A percentile compares a stretch with the other conserved stretches of the same genome.
These are phyloP conservation scores for Fusarium begoniae DNA, from an alignment of 2,329 filamentous ascomycete genomes.

Conservation along the genomic window DNA sequence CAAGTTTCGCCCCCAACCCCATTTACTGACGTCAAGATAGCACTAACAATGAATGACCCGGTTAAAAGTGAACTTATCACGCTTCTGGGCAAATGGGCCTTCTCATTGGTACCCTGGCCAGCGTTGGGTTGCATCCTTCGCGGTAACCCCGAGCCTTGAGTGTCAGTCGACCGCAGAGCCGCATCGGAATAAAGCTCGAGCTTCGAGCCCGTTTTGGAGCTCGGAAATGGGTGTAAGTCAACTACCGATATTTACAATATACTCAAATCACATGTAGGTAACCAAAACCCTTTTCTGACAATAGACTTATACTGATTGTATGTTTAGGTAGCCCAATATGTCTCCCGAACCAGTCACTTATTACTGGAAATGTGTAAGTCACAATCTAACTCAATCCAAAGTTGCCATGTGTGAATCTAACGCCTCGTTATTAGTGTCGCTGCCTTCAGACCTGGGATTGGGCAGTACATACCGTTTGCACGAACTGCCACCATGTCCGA, in stretches of 20 bases:
- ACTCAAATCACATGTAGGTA: neutral
- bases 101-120: neutral
- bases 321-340: neutral
- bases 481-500: neutral
- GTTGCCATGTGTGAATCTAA: neutral
- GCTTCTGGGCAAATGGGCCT: neutral
- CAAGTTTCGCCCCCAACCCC: neutral
- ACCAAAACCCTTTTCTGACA: neutral
- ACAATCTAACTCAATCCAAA: too few species aligned
- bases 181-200: constrained; percentile 11
- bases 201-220: neutral
- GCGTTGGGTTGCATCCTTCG: neutral
- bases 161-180: constrained; percentile 1
- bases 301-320: neutral
- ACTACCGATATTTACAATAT: neutral
- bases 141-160: neutral
- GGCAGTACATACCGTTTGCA: neutral
- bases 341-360: neutral
- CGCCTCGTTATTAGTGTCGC: neutral
- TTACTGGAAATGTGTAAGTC: constrained; percentile 5
- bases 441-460: constrained; percentile 1
- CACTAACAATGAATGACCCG: neutral
- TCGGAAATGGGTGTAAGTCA: neutral
- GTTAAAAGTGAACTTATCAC: neutral
- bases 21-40: neutral